A percentile compares a stretch with the other conserved stretches of the same genome.
These are phyloP conservation scores for Epichloe aotearoae DNA, from an alignment of 2,329 filamentous ascomycete genomes.

Conservation along the genomic window DNA sequence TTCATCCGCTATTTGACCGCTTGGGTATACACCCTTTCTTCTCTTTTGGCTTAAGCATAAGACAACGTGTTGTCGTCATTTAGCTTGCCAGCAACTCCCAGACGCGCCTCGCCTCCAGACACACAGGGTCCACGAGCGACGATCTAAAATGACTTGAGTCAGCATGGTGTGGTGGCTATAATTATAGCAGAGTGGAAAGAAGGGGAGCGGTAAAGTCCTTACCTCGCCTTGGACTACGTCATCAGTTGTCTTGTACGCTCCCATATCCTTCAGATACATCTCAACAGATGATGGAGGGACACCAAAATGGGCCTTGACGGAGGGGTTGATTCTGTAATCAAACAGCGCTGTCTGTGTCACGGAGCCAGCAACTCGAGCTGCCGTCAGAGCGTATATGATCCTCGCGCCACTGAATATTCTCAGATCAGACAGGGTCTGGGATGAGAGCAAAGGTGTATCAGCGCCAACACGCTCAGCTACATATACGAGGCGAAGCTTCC, in stretches of 20 bases:
- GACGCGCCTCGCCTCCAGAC: slow-evolving; percentile 47
- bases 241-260: slow-evolving; percentile 48
- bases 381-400: slow-evolving; percentile 74
- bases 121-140: slow-evolving; percentile 62
- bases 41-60: slow-evolving; percentile 23
- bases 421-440: slow-evolving; percentile 62
- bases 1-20: background rate
- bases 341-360: slow-evolving; percentile 78
- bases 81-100: slow-evolving; percentile 53
- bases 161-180: background rate
- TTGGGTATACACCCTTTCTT: background rate
- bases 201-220: slow-evolving; percentile 15
- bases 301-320: slow-evolving; percentile 55
- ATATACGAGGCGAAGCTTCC: slow-evolving; percentile 70
- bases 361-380: slow-evolving; percentile 72
- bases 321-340: slow-evolving; percentile 57
- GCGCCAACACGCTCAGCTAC: slow-evolving; percentile 60
- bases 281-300: slow-evolving; percentile 69
- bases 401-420: slow-evolving; percentile 69
- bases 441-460: slow-evolving; percentile 49
- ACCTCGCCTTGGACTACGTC: slow-evolving; percentile 50
- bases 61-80: slow-evolving; percentile 62
- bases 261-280: slow-evolving; percentile 55
- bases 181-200: background rate
- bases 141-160: slow-evolving; percentile 35